Percentiles rank a stretch among this genome's conserved stretches.
Conservation (phyloP, 1,284 basidiomycete species). For the Omphalotus olearius region DNA sequence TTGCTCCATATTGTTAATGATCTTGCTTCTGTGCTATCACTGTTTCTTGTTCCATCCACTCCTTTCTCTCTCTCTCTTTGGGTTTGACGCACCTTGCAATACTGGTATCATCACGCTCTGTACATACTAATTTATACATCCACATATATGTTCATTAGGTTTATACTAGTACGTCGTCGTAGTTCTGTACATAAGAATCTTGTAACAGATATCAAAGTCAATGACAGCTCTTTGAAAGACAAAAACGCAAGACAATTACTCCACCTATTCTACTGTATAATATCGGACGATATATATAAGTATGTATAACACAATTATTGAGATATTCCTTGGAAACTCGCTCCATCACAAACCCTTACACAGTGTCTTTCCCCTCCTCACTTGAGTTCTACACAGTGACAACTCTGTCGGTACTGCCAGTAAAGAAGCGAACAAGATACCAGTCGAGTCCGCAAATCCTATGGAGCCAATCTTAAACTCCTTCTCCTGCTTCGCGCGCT, state of each 20-base stretch:
- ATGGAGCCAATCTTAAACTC: conserved; percentile 90
- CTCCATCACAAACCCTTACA: conserved; percentile 63
- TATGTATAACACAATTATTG: neutral
- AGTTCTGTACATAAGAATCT: no score
- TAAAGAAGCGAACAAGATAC: conserved; percentile 76
- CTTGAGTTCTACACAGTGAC: conserved; percentile 71
- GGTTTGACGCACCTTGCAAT: neutral
- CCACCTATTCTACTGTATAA: no score
- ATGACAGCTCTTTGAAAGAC: no score
- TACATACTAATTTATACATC: no score
- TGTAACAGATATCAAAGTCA: no score
- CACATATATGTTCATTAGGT: no score
- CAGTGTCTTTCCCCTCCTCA: conserved; percentile 64
- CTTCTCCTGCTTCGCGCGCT: conserved; percentile 65
- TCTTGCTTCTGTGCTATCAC: neutral
- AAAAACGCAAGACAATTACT: no score
- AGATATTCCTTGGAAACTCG: neutral
- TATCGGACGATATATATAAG: neutral
- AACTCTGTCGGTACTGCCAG: conserved; percentile 85
- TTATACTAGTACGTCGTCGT: no score
- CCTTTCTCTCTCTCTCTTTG: neutral
- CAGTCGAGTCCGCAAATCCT: conserved; percentile 72
- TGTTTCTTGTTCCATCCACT: neutral
- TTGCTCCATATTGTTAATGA: neutral
- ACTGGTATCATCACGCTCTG: no score